These are phyloP conservation scores for Sporothrix pallida DNA, from an alignment of 2,329 filamentous ascomycete genomes.

Conservation along the genomic window DNA sequence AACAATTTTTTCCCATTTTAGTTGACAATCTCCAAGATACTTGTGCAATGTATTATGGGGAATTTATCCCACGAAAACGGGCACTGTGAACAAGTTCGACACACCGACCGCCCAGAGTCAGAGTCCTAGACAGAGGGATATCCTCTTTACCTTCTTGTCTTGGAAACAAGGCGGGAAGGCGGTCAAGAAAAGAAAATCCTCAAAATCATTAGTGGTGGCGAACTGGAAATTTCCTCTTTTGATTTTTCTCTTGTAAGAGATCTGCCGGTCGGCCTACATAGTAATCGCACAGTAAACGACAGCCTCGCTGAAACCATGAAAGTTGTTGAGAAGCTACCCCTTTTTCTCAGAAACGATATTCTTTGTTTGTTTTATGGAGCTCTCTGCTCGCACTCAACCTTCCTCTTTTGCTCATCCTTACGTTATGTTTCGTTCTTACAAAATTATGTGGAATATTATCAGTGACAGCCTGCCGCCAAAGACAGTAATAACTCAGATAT, in stretches of 20 bases:
- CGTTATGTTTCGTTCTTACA: too few relatives aligned
- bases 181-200: background rate
- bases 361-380: background rate
- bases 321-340: background rate
- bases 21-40: background rate
- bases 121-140: too few relatives aligned
- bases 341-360: background rate
- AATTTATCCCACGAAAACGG: constrained; percentile 22
- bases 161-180: constrained; percentile 12
- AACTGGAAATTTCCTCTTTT: background rate
- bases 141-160: background rate
- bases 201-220: constrained; percentile 4
- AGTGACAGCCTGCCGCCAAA: too few relatives aligned
- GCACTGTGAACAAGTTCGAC: constrained; percentile 16
- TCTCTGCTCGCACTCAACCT: background rate
- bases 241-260: background rate
- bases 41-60: constrained; percentile 17
- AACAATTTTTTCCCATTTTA: background rate
- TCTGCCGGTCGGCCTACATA: background rate
- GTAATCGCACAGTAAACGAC: background rate
- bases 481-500: background rate
- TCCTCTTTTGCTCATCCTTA: background rate
- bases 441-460: background rate
- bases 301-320: background rate
- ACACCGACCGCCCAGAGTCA: background rate